These are phyloP conservation scores for Talaromyces wortmannii DNA, from an alignment of 495 filamentous ascomycete genomes.

Conservation along the genomic window DNA sequence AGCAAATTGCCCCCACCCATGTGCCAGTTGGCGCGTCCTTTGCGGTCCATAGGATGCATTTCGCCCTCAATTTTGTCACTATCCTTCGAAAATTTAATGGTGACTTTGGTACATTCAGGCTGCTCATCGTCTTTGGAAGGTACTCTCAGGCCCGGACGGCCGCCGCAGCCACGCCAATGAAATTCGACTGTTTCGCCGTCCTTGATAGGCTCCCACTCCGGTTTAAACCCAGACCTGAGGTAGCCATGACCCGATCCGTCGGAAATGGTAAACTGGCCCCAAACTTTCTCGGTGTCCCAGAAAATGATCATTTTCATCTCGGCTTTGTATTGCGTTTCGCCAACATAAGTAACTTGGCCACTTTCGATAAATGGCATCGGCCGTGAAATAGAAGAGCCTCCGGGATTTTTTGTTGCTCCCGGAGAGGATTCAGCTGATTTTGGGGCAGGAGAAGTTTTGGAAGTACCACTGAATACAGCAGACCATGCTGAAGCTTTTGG, in stretches of 20 bases:
- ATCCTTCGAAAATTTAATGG: not conserved
- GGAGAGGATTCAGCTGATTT: too few species aligned
- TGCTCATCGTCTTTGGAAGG: not conserved
- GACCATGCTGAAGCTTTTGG: too few species aligned
- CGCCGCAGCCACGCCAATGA: not conserved
- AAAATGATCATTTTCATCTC: not conserved
- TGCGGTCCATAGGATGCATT: not conserved
- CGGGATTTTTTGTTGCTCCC: not conserved
- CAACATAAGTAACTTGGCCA: not conserved
- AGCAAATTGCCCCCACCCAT: not conserved
- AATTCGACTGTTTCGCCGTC: not conserved
- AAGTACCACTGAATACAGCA: too few species aligned
- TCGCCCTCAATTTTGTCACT: not conserved
- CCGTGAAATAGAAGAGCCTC: not conserved
- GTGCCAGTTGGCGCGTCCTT: not conserved
- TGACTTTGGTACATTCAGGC: not conserved
- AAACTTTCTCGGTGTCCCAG: not conserved
- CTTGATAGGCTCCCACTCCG: not conserved
- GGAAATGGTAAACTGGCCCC: not conserved
- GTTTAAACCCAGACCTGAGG: not conserved
- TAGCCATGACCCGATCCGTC: not conserved
- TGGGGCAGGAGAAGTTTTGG: too few species aligned
- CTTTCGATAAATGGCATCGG: not conserved
- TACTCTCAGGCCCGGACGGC: not conserved
- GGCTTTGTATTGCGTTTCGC: not conserved